Evolutionary conservation across 768 basidiomycete genomes (phyloP).

Genomic region (Mycena metata): DNA sequence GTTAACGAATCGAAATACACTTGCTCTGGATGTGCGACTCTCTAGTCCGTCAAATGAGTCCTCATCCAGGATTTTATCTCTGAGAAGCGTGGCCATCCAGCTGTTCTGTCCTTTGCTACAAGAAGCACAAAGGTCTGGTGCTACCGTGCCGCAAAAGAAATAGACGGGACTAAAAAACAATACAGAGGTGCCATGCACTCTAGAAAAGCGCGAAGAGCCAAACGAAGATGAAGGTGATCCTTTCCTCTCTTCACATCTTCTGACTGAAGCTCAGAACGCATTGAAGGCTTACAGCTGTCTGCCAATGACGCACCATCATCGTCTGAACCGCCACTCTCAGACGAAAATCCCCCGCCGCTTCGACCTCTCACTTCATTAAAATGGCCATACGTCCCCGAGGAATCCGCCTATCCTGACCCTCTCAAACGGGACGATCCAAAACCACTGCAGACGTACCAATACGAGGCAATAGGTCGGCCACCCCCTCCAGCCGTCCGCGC

Average conservation of each 20-base stretch:
- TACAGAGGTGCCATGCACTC: conserved; percentile 28
- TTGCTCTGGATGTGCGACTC: conserved; percentile 73
- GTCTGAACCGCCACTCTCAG: conserved; percentile 35
- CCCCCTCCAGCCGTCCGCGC: background rate
- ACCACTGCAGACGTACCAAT: conserved; percentile 76
- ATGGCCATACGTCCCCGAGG: conserved; percentile 91
- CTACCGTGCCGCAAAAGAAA: background rate
- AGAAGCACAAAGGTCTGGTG: conserved; percentile 75
- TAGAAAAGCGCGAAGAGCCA: background rate
- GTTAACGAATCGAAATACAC: conserved; percentile 74
- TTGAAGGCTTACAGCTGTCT: background rate
- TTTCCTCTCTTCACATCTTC: background rate
- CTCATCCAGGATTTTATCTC: conserved; percentile 7
- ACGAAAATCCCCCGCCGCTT: conserved; percentile 59
- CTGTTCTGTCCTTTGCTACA: conserved; percentile 86
- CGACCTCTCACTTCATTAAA: conserved; percentile 80
- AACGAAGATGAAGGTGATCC: conserved; percentile 13
- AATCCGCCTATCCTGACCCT: conserved; percentile 85
- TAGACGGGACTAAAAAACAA: background rate
- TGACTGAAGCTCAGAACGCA: background rate
- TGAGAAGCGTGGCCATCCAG: conserved; percentile 52
- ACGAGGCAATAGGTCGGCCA: conserved; percentile 80
- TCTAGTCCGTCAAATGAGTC: conserved; percentile 67
- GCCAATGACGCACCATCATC: background rate
- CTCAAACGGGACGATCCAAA: conserved; percentile 90